These are phyloP conservation scores for Jamesozyma piceae DNA, from an alignment of 805 yeast genomes.

Conservation along the genomic window DNA sequence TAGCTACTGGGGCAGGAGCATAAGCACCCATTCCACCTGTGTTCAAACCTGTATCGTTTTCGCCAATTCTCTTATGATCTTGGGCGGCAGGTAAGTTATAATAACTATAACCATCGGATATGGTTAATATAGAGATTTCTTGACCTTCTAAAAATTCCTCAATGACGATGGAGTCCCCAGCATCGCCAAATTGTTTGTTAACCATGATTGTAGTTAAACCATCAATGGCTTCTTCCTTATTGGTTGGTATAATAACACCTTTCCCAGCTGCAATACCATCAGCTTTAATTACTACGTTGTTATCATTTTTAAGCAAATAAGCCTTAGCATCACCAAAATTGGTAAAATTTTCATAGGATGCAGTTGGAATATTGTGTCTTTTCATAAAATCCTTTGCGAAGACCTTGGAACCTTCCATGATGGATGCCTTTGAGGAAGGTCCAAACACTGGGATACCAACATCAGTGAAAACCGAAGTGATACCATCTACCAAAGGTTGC, in stretches of 20 bases:
- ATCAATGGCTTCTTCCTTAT: conserved; percentile 71
- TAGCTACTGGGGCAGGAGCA: conserved; percentile 95
- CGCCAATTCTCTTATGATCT: conserved; percentile 92
- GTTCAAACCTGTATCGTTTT: conserved; percentile 88
- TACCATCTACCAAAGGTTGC: conserved; percentile 94
- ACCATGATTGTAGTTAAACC: conserved; percentile 88
- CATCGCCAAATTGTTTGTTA: conserved; percentile 77
- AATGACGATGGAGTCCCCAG: conserved; percentile 90
- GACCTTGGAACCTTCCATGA: conserved; percentile 94
- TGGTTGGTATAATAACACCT: conserved; percentile 89
- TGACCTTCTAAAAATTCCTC: conserved; percentile 97
- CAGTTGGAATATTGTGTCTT: conserved; percentile 88
- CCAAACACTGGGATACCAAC: conserved; percentile 96
- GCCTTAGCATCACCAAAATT: conserved; percentile 64
- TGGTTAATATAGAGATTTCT: conserved; percentile 84
- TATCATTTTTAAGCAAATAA: conserved; percentile 45
- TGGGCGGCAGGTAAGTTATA: conserved; percentile 93
- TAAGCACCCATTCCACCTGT: conserved; percentile 99
- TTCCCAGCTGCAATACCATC: conserved; percentile 98
- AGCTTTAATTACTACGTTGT: conserved; percentile 87
- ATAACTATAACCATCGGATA: conserved; percentile 88
- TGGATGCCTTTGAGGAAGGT: conserved; percentile 84
- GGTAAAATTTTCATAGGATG: conserved; percentile 75
- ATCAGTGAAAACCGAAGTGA: conserved; percentile 57
- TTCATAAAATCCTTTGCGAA: conserved; percentile 91